Base-by-base conservation (phyloP, 2,329 filamentous ascomycete species). In the Kalmusia sp. region DNA sequence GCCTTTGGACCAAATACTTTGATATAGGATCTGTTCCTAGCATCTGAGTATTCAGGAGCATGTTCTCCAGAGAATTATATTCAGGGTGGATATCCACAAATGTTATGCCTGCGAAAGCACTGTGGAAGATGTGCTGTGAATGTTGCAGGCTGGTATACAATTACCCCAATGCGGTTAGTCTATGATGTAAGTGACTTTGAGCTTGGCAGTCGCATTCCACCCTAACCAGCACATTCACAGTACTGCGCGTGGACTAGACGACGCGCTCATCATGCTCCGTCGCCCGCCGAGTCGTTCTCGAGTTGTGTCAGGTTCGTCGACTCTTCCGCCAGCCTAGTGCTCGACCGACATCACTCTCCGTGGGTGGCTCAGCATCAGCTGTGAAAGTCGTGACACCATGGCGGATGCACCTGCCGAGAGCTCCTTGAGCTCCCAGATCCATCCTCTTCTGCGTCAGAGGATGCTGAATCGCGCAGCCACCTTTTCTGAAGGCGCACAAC, bases 401-500 rank as follows among this genome's bases (percentile, higher is more conserved):
- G 67, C 68, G 24, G 58, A 53, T 55, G 55, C 62, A 50, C 53
- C 63, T 54, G 41, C 57, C 41, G 63, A 68, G 34, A 51, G 53
- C 50, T 51, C 58, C 14, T 41, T 58, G 22, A 58, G 59, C 39
- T 50, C 65, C 12, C 67, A 65, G 52, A 63, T 72, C 31, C 62
- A 67, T 48, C 64, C 65, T 34, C 61, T 64, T 19, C 59, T 73
- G 14, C 69, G 70, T 45, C 69, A 73, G 55, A 68, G 60, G 35
- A 71, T 72, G 68, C 38, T 72, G 63, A 73, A 65, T 27, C 71
- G 72, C 48, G 69, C 72, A 21, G 63, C 70, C 14, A 71, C 70
- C 21, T 68, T 73, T 37, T 57, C 64, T 31, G 71, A 74, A 58
- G 68, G 69, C 38, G 62, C 55, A 24, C 64, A 57, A 40, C 53